Conservation (phyloP, 2,329 filamentous ascomycete genomes). For the Claviceps spartinae region DNA sequence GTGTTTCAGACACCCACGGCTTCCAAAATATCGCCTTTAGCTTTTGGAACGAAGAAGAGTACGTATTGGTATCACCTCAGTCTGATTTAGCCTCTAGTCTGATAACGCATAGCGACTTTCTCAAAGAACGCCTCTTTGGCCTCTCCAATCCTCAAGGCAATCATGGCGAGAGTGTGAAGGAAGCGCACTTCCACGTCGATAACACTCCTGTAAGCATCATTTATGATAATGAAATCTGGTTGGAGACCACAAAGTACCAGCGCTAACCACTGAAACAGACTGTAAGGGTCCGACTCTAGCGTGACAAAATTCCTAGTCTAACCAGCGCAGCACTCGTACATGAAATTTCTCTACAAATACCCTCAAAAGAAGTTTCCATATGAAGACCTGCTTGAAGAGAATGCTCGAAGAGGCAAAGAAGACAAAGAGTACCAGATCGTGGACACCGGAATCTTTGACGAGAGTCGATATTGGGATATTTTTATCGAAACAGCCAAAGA, state of each 20-base stretch:
- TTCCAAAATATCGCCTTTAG: slow-evolving; percentile 86
- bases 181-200: slow-evolving; percentile 91
- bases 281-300: slow-evolving; percentile 20
- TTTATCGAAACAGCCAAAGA: slow-evolving; percentile 95
- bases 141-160: slow-evolving; percentile 94
- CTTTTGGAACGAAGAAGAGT: slow-evolving; percentile 98
- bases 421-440: slow-evolving; percentile 86
- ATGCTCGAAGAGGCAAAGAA: slow-evolving; percentile 58
- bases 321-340: slow-evolving; percentile 70
- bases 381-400: slow-evolving; percentile 73
- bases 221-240: background rate
- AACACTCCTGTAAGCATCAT: slow-evolving; percentile 57
- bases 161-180: slow-evolving; percentile 93
- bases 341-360: slow-evolving; percentile 98
- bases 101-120: slow-evolving; percentile 50
- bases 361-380: slow-evolving; percentile 88
- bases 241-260: background rate
- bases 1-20: slow-evolving; percentile 82
- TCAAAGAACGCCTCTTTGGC: slow-evolving; percentile 91
- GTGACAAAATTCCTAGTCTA: background rate
- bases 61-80: slow-evolving; percentile 3
- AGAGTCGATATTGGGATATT: slow-evolving; percentile 92
- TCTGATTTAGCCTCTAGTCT: background rate
- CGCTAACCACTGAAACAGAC: slow-evolving; percentile 24
- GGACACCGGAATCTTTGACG: slow-evolving; percentile 78